A percentile compares a stretch with the other conserved stretches of the same genome.
Conservation (phyloP, 1,139 yeast species). For the Meyerozyma sp. region DNA sequence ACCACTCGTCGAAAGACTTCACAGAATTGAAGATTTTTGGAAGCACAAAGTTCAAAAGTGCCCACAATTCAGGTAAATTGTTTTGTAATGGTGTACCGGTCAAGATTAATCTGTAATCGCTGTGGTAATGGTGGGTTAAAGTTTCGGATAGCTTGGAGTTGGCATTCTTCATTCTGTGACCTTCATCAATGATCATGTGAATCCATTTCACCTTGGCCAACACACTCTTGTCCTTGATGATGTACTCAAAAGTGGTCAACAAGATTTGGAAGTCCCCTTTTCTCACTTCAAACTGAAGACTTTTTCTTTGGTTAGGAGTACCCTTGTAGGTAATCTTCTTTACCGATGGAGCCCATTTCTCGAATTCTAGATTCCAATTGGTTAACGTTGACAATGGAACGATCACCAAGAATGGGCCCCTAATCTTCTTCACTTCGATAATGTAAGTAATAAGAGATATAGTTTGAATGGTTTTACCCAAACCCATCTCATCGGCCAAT, state of each 20-base stretch:
- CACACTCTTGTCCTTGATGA: constrained; percentile 67
- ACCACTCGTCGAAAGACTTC: constrained; percentile 86
- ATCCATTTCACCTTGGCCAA: constrained; percentile 70
- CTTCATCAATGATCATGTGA: constrained; percentile 87
- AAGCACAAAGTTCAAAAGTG: constrained; percentile 68
- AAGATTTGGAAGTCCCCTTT: constrained; percentile 70
- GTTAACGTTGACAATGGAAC: constrained; percentile 82
- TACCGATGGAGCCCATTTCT: constrained; percentile 79
- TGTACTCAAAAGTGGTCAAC: constrained; percentile 74
- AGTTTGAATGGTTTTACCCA: constrained; percentile 85
- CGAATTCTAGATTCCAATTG: constrained; percentile 82
- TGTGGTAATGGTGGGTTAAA: constrained; percentile 65
- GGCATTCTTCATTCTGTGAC: constrained; percentile 82
- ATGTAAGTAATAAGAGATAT: constrained; percentile 72
- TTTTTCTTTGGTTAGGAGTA: constrained; percentile 63
- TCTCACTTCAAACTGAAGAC: constrained; percentile 55
- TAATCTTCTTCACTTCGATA: constrained; percentile 59
- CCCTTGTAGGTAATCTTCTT: constrained; percentile 72
- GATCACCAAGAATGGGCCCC: constrained; percentile 72
- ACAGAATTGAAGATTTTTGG: constrained; percentile 82
- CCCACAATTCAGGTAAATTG: constrained; percentile 83
- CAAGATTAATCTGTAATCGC: constrained; percentile 71
- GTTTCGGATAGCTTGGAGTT: constrained; percentile 70
- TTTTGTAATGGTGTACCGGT: constrained; percentile 89
- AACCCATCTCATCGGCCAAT: constrained; percentile 91